These are phyloP conservation scores for Kockiozyma suomiensis DNA, from an alignment of 805 yeast genomes.

Conservation along the genomic window DNA sequence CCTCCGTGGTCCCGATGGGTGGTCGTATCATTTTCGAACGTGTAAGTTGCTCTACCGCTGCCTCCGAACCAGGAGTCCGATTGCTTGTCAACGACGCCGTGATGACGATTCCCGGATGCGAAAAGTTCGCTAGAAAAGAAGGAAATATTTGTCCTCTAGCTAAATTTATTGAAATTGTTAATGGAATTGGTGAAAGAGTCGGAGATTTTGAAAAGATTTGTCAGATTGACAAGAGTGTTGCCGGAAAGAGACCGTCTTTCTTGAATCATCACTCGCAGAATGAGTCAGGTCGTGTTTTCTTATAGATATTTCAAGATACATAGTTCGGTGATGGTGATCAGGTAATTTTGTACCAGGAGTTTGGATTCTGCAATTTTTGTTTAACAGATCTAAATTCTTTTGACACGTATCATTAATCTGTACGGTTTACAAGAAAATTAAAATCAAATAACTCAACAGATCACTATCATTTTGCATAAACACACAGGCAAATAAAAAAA, in stretches of 20 bases:
- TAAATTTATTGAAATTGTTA: constrained; percentile 17
- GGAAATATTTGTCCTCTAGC: constrained; percentile 21
- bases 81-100: constrained; percentile 57
- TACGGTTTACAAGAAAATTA: no score
- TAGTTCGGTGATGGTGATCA: no score
- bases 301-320: neutral
- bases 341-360: neutral
- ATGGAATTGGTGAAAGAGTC: constrained; percentile 4
- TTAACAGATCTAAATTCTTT: no score
- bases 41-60: constrained; percentile 31
- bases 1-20: constrained; percentile 35
- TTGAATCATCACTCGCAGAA: constrained; percentile 6
- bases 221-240: constrained; percentile 11
- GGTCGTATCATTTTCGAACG: constrained; percentile 42
- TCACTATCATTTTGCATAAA: no score
- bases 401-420: no score
- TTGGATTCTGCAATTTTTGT: no score
- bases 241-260: constrained; percentile 20
- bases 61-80: constrained; percentile 47
- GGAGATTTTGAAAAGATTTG: constrained; percentile 25
- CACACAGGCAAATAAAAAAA: no score
- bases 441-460: no score
- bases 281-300: neutral
- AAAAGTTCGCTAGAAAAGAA: neutral
- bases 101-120: constrained; percentile 52